Percentiles rank a stretch among this genome's conserved stretches.
Conservation (phyloP, 768 basidiomycete species). For the Hygrocybe punicea region DNA sequence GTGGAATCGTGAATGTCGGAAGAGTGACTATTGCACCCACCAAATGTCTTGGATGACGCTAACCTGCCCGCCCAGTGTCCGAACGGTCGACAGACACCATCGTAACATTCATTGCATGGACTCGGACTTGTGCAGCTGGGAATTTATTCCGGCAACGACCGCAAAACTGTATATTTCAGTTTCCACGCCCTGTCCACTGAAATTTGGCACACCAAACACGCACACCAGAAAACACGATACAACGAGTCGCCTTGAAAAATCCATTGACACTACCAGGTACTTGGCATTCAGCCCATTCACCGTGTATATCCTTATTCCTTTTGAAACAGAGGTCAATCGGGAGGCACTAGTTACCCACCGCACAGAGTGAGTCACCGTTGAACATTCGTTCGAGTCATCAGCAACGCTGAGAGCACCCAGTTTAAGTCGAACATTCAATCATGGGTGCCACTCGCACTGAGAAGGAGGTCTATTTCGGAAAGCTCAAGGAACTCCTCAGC, state of each 20-base stretch:
- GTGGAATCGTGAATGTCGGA: neutral
- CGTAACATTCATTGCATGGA: slow-evolving; percentile 76
- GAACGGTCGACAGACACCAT: slow-evolving; percentile 59
- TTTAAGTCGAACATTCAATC: slow-evolving; percentile 25
- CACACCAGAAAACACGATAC: slow-evolving; percentile 14
- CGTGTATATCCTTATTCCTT: neutral
- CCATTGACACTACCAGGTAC: slow-evolving; percentile 81
- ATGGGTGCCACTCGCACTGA: slow-evolving; percentile 93
- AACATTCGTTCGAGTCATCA: neutral
- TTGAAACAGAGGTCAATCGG: slow-evolving; percentile 79
- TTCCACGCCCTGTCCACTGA: neutral
- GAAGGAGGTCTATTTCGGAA: slow-evolving; percentile 87
- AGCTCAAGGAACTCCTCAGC: slow-evolving; percentile 89
- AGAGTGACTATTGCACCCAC: slow-evolving; percentile 6
- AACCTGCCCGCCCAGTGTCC: slow-evolving; percentile 11
- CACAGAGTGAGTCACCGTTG: slow-evolving; percentile 2
- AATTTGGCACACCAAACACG: neutral
- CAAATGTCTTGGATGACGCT: slow-evolving; percentile 37
- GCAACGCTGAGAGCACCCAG: neutral
- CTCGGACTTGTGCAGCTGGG: too few species aligned
- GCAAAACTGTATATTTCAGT: neutral
- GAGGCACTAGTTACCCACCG: slow-evolving; percentile 60
- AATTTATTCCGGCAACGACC: neutral
- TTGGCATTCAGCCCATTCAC: slow-evolving; percentile 15
- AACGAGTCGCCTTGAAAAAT: slow-evolving; percentile 85